Conservation (phyloP, 192 early-diverging fungal species). For the Coemansia sp. region DNA sequence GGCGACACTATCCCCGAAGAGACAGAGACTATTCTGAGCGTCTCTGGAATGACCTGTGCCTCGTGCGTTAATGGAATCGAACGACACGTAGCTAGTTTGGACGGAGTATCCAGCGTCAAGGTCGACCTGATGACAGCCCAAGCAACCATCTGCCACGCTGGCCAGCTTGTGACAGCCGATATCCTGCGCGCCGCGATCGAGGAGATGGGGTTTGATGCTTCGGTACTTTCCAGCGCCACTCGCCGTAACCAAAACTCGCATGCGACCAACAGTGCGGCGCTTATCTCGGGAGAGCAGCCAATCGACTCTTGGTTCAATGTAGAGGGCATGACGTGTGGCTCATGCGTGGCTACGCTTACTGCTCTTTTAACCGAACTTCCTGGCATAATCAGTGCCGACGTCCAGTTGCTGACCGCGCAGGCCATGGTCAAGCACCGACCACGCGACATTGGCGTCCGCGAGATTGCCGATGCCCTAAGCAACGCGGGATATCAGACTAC, state of each 20-base stretch:
- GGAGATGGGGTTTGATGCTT: constrained; percentile 75
- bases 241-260: background rate
- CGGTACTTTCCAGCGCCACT: constrained; percentile 32
- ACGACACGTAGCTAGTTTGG: constrained; percentile 30
- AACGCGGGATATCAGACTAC: constrained; percentile 73
- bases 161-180: constrained; percentile 22
- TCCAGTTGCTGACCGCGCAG: constrained; percentile 73
- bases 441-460: constrained; percentile 67
- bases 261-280: constrained; percentile 10
- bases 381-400: constrained; percentile 73
- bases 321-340: constrained; percentile 93
- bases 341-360: constrained; percentile 87
- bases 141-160: constrained; percentile 59
- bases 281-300: constrained; percentile 29
- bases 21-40: constrained; percentile 54
- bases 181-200: constrained; percentile 62
- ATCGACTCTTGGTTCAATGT: constrained; percentile 58
- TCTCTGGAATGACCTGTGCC: constrained; percentile 85
- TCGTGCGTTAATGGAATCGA: constrained; percentile 80
- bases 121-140: constrained; percentile 69
- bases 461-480: constrained; percentile 77
- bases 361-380: constrained; percentile 60
- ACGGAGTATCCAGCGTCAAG: constrained; percentile 59
- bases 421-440: constrained; percentile 73
- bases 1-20: constrained; percentile 31